These are phyloP conservation scores for Debaryomyces psychrophilus DNA, from an alignment of 1,139 yeast species.

Conservation along the genomic window DNA sequence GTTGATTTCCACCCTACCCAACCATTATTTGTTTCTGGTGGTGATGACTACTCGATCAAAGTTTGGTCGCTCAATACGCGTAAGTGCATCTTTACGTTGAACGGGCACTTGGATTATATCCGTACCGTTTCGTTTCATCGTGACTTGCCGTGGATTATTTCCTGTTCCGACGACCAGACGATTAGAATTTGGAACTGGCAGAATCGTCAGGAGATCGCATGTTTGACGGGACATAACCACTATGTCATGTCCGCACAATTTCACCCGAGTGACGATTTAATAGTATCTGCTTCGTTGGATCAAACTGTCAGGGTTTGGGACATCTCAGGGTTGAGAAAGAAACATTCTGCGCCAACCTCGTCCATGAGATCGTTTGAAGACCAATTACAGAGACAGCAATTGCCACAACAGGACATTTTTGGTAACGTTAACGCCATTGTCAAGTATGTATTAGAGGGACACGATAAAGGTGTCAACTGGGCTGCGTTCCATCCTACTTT, in stretches of 20 bases:
- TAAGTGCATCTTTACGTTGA: conserved; percentile 86
- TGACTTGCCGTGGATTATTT: conserved; percentile 96
- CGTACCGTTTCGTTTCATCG: conserved; percentile 94
- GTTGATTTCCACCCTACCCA: conserved; percentile 97
- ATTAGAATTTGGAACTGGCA: conserved; percentile 99
- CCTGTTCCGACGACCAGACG: conserved; percentile 97
- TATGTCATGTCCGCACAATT: conserved; percentile 98
- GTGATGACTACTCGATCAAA: conserved; percentile 93
- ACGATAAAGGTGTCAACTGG: conserved; percentile 98
- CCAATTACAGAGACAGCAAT: conserved; percentile 71
- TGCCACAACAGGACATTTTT: conserved; percentile 87
- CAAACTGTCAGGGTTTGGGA: conserved; percentile 99
- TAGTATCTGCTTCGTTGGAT: conserved; percentile 94
- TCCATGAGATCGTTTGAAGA: conserved; percentile 68
- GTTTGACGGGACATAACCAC: conserved; percentile 97
- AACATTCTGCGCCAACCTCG: conserved; percentile 83
- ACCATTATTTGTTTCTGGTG: conserved; percentile 95
- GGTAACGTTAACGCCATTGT: conserved; percentile 94
- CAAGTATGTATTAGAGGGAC: conserved; percentile 95
- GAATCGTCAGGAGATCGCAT: conserved; percentile 95
- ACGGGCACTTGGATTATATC: conserved; percentile 93
- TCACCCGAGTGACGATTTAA: conserved; percentile 93
- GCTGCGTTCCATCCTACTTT: conserved; percentile 97
- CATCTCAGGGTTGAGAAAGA: conserved; percentile 91
- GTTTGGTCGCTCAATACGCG: conserved; percentile 96